A percentile compares a stretch with the other conserved stretches of the same genome.
Evolutionary conservation across 176 grass and related monocot species (phyloP).

Genomic region (Hordeum vulgare): MorexV3_pseudomolecules_assembly NC_058519.1:269318685-269319184

Average conservation of each 20-base stretch:
- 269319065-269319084: slow-evolving; percentile 5
- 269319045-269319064: background rate
- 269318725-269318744: background rate
- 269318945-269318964: background rate
- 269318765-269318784: too few species aligned
- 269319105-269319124: background rate
- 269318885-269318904: background rate
- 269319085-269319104: background rate
- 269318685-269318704: background rate
- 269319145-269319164: background rate
- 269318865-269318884: background rate
- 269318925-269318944: background rate
- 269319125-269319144: background rate
- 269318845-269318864: background rate
- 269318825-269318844: background rate
- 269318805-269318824: background rate
- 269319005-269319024: background rate
- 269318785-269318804: background rate
- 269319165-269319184: too few species aligned
- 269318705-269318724: background rate
- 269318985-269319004: background rate
- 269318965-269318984: background rate
- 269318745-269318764: background rate
- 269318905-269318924: background rate
- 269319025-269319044: background rate